A percentile compares a stretch with the other conserved stretches of the same genome.
Evolutionary conservation across 257 asterid species (phyloP).

Genomic region (Capsicum chinense): DNA sequence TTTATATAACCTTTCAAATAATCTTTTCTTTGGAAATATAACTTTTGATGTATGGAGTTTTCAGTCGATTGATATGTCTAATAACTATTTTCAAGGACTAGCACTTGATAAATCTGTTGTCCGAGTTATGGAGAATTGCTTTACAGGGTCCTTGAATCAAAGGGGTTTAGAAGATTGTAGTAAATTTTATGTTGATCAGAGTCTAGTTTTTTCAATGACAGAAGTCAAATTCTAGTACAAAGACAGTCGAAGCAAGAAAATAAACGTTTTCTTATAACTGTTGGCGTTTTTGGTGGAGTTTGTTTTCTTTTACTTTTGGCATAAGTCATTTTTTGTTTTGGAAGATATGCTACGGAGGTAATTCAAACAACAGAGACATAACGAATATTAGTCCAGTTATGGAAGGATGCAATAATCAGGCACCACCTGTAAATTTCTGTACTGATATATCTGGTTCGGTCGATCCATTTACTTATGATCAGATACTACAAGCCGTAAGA

Average conservation of each 20-base stretch:
- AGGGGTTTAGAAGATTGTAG: constrained; percentile 44
- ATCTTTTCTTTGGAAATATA: constrained; percentile 64
- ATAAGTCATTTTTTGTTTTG: constrained; percentile 38
- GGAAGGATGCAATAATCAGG: constrained; percentile 28
- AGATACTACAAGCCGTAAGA: constrained; percentile 55
- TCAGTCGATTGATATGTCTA: constrained; percentile 50
- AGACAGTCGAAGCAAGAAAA: constrained; percentile 19
- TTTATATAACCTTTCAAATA: constrained; percentile 62
- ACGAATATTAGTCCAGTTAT: constrained; percentile 32
- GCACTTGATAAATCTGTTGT: constrained; percentile 36
- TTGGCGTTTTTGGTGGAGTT: constrained; percentile 66
- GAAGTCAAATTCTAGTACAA: constrained; percentile 21
- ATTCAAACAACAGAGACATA: constrained; percentile 25
- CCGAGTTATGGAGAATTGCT: constrained; percentile 49
- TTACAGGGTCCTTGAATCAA: constrained; percentile 42
- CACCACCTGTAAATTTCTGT: constrained; percentile 32
- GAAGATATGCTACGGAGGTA: constrained; percentile 32
- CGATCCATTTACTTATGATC: constrained; percentile 54
- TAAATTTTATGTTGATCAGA: constrained; percentile 47
- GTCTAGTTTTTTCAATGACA: constrained; percentile 27
- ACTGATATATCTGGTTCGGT: constrained; percentile 46
- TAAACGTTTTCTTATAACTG: constrained; percentile 43
- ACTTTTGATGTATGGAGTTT: constrained; percentile 30
- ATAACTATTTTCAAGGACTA: constrained; percentile 60
- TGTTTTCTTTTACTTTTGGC: constrained; percentile 49